phyloP scores from a whole-genome alignment of 192 early-diverging fungal genomes.

The Powellomyces hirtus region DNA sequence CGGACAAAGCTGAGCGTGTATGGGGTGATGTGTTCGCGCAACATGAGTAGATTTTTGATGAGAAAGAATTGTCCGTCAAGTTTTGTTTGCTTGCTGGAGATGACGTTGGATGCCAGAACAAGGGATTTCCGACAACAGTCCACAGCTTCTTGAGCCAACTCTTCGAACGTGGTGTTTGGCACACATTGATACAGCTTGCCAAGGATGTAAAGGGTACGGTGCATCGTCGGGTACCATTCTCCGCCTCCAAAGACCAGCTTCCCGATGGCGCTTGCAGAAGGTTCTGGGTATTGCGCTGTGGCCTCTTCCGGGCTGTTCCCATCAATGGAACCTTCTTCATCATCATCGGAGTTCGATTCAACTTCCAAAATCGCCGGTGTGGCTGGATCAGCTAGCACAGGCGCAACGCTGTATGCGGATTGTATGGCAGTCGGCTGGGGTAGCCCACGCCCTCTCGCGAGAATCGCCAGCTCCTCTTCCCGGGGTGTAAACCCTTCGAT shows the following conservation, averaged over 20 bases:
- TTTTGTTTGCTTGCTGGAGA: constrained; percentile 50
- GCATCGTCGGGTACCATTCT: constrained; percentile 81
- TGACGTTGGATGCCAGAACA: constrained; percentile 43
- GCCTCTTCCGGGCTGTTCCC: not conserved
- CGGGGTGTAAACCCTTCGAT: constrained; percentile 74
- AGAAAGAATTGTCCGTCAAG: constrained; percentile 78
- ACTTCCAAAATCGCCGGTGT: constrained; percentile 22
- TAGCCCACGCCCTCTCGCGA: constrained; percentile 40
- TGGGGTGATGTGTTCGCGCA: constrained; percentile 76
- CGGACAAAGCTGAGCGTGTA: constrained; percentile 78
- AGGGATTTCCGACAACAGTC: constrained; percentile 65
- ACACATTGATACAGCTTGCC: constrained; percentile 77
- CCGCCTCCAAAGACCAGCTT: constrained; percentile 57
- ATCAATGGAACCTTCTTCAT: not conserved
- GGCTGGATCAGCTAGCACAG: constrained; percentile 21
- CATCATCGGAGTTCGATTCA: constrained; percentile 1
- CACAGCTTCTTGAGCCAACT: constrained; percentile 82
- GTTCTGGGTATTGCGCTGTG: constrained; percentile 12
- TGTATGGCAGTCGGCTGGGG: constrained; percentile 31
- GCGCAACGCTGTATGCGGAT: constrained; percentile 18
- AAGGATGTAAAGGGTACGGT: constrained; percentile 76
- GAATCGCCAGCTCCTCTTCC: constrained; percentile 62
- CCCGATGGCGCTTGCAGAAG: constrained; percentile 25
- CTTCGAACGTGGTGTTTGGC: constrained; percentile 74
- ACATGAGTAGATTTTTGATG: constrained; percentile 82